Conservation (phyloP, 2,329 filamentous ascomycete genomes). For the Capronia americana region DNA sequence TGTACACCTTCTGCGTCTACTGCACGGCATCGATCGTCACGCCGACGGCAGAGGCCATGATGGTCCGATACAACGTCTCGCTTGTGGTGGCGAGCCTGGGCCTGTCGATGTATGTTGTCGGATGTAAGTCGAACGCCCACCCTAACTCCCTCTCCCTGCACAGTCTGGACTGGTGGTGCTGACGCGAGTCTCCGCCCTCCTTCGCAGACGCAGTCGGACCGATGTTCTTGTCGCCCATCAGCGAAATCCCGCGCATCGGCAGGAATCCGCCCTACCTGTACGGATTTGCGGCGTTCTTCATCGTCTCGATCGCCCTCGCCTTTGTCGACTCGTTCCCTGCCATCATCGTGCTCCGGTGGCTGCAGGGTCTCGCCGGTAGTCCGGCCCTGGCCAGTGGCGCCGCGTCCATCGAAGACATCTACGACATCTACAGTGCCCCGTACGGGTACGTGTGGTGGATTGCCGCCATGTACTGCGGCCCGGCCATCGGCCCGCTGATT, state of each 20-base stretch:
- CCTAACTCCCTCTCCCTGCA: too few relatives aligned
- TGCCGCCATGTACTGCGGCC: slow-evolving; percentile 45
- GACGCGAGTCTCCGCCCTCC: too few relatives aligned
- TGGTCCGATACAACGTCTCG: slow-evolving; percentile 40
- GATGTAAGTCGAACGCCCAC: slow-evolving; percentile 13
- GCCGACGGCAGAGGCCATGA: slow-evolving; percentile 39
- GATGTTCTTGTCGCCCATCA: slow-evolving; percentile 66
- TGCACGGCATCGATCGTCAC: slow-evolving; percentile 46
- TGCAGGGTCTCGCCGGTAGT: slow-evolving; percentile 70
- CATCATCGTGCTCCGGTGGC: slow-evolving; percentile 68
- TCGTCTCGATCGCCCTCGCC: slow-evolving; percentile 69
- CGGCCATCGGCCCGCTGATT: slow-evolving; percentile 53
- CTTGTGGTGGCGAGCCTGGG: slow-evolving; percentile 41
- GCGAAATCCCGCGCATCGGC: slow-evolving; percentile 70
- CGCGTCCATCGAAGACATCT: slow-evolving; percentile 55
- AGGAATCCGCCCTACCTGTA: slow-evolving; percentile 71
- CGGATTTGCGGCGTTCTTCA: slow-evolving; percentile 71
- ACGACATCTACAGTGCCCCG: slow-evolving; percentile 62
- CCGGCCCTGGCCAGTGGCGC: slow-evolving; percentile 67
- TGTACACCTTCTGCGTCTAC: slow-evolving; percentile 50
- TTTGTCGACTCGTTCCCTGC: slow-evolving; percentile 67
- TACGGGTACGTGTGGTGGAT: slow-evolving; percentile 68
- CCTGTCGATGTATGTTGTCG: slow-evolving; percentile 44
- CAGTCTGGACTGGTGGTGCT: too few relatives aligned
- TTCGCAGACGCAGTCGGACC: slow-evolving; percentile 58